Conservation (phyloP, 805 yeast species). For the Lachancea kluyveri region DNA sequence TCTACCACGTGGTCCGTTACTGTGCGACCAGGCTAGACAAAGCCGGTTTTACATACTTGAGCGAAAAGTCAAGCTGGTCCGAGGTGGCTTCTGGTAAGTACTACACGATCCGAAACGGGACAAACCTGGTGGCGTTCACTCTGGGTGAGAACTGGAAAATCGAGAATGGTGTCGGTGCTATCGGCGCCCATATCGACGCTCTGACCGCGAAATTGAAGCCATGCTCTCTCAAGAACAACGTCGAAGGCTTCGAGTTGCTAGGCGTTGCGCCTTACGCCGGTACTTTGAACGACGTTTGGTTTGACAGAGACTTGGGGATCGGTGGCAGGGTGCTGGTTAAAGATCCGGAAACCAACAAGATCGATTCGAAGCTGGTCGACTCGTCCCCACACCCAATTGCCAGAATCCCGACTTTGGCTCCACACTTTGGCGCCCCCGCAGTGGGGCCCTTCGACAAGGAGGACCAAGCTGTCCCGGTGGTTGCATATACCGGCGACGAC, state of each 20-base stretch:
- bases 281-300: constrained; percentile 58
- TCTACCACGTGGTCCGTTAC: constrained; percentile 59
- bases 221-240: constrained; percentile 47
- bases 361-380: constrained; percentile 42
- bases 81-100: constrained; percentile 43
- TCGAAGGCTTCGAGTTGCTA: constrained; percentile 69
- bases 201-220: constrained; percentile 69
- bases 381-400: constrained; percentile 69
- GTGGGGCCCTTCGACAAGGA: constrained; percentile 70
- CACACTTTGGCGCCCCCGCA: constrained; percentile 74
- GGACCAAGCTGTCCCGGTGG: constrained; percentile 71
- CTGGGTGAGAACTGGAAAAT: constrained; percentile 64
- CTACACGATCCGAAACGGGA: constrained; percentile 63
- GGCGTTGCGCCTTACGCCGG: constrained; percentile 87
- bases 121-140: constrained; percentile 62
- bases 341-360: constrained; percentile 29
- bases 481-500: constrained; percentile 44
- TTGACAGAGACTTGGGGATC: constrained; percentile 81
- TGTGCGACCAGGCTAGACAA: constrained; percentile 43
- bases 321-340: constrained; percentile 70
- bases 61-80: constrained; percentile 48
- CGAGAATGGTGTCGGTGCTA: constrained; percentile 57
- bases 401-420: constrained; percentile 77
- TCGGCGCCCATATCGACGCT: constrained; percentile 75
- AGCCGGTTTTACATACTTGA: constrained; percentile 58